Base-by-base conservation (phyloP, 2,329 filamentous ascomycete species). In the Allantophomopsis cytisporea region DNA sequence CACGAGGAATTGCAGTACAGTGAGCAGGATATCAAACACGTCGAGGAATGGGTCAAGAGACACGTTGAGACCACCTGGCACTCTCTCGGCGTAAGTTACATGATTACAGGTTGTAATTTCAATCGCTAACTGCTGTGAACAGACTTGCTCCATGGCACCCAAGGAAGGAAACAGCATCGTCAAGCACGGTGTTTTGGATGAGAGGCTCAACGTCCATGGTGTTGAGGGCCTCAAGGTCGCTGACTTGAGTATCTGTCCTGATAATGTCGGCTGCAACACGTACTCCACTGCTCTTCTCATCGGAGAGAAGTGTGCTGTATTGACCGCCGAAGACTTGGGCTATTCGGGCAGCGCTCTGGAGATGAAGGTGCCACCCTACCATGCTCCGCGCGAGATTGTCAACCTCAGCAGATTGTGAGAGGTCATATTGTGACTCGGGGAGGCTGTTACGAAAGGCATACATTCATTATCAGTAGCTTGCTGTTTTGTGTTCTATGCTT, bases 11-110 rank as follows among this genome's bases (percentile, higher is more conserved):
- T 88, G 32, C 62, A 78, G 51, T 89, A 89, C 58, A 67, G 56
- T 43, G 69, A 66, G 11, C 58, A 68, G 17, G 79, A 83, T 51
- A 73, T 82, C 44, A 55, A 49, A 31, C 45, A 49, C 16, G 35
- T 56, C 21, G 53, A 55, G 41, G 56, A 65, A 23, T 73, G 69
- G 69, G 73, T 80, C 31, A 75, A 79, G 64, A 69, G 76, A 44
- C 81, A 85, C 54, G 77, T 82, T 37, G 81, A 86, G 61, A 84
- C 77, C 37, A 86, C 81, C 31, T 83, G 80, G 80, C 80, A 84
- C 63, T 61, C 61, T 37, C 57, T 72, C 12, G 68, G 68, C 60
- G 64, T 67, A 59, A 58, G 63, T 55, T 7, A 33, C 13, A 4
- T 10, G 6, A 7, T 31, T 21, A 13, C 20, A 2, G 2, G 2